Base-by-base conservation (phyloP, 2,329 filamentous ascomycete genomes). In the Metarhizium brunneum region DNA sequence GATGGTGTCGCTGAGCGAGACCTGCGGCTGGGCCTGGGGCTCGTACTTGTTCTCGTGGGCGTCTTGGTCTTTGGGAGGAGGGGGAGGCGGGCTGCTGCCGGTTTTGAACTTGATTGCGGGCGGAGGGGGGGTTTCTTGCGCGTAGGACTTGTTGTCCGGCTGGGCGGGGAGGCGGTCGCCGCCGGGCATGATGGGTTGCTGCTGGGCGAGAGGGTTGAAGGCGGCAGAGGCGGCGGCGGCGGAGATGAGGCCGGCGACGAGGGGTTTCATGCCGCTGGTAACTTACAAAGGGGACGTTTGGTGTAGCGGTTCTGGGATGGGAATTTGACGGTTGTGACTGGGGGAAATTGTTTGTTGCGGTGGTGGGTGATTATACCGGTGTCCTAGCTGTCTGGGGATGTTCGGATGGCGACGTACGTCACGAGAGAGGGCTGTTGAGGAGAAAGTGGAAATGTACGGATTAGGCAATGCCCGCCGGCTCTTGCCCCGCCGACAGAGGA, bases 1-100 rank as follows among this genome's bases (percentile, higher is more conserved):
- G 61, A 96, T 85, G 38, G 96, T 86, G 70, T 97, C 92, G 47
- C 87, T 88, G 55, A 97, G 82, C 58, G 90, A 83, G 36, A 92
- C 81, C 35, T 73, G 70, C 51, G 76, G 76, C 55, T 54, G 60
- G 55, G 11, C 57, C 47, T 30, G 48, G 57, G 25, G 59, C 1
- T 48, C 32, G 32, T 58, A 50, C 3, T n/a, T 42, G 7, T 38
- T 8, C 18, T 45, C 62, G 45, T 61, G 61, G 53, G 59, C 59
- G 43, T 36, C 61, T 50, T 47, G 52, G 50, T 45, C 16, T 47
- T 57, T 45, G 49, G 59, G 47, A 40, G 30, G 42, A 14, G 53
- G 49, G 7, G 54, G 54, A 7, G 32, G 32, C 32, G 32, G 32
- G 32, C 32, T 36, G 38, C 45, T 35, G 38, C 16, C n/a, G 45